Evolutionary conservation across 495 filamentous ascomycete genomes (phyloP), one percentile per base, ranked within the genome.

Genomic region (Glarea lozoyensis): DNA sequence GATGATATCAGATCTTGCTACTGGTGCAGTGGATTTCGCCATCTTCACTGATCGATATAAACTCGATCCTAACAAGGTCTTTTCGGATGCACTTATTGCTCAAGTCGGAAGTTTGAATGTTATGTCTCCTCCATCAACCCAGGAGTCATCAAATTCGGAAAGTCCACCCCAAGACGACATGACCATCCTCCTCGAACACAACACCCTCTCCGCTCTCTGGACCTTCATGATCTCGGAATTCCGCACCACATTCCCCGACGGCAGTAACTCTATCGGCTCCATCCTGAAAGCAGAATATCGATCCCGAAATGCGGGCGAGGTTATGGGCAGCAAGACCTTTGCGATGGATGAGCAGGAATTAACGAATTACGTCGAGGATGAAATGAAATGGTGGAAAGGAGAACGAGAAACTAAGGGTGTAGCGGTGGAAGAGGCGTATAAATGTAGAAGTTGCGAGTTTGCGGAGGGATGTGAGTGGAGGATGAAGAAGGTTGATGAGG

Each of bases 341-440:
- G 65, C 73, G 2, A 85, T 86, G 46, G 80, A 89, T 48, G 72
- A 71, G 2, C 57, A 66, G 2, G 64, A 57, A 13, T 60, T 96
- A 40, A 69, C 77, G 21, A 53, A 54, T 1, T 92, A 94, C 56
- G 49, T 94, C 1, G 55, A 60, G 3, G 67, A 79, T 17, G 79
- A 82, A 55, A 73, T 97, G 72, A 57, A 66, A 19, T 97, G 86
- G 88, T 97, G 92, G 92, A 76, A 71, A 31, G 92, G 93, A 3
- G 70, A 87, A 56, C 61, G 89, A 13, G 64, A 70, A 43, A 76
- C 88, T 0, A 65, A 72, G n/a, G 92, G 92, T 9, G 93, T 97
- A 6, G 63, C 71, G n/a, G 69, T 93, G 10, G 80, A 88, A 60
- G 93, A 97, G 46, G 85, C 86, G 0, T 94, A 81, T 70, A 98